phyloP scores from a whole-genome alignment of 768 basidiomycete species.

The Pluteus cervinus region DNA sequence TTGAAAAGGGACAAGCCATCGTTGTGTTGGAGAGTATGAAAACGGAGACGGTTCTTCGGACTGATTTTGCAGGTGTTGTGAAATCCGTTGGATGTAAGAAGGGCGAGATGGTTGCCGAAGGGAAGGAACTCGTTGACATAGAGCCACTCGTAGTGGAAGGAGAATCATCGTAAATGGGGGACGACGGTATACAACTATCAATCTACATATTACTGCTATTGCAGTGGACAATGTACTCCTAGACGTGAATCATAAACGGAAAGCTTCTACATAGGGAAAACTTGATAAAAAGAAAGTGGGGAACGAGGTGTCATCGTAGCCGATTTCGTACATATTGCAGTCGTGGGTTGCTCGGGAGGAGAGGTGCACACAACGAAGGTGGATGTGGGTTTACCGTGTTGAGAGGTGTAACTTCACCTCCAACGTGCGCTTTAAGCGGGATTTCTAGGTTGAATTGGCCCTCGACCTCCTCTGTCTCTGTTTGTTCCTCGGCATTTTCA shows the following conservation, averaged over 20 bases:
- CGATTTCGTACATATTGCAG: conserved; percentile 34
- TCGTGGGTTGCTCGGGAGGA: conserved; percentile 34
- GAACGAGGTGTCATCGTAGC: conserved; percentile 46
- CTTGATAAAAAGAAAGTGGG: no score
- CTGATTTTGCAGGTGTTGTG: conserved; percentile 63
- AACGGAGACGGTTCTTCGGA: conserved; percentile 85
- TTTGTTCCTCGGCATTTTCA: conserved; percentile 15
- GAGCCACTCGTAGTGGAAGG: conserved; percentile 30
- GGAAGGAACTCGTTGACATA: conserved; percentile 69
- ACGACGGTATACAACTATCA: not conserved
- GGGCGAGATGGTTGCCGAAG: conserved; percentile 92
- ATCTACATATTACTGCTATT: no score
- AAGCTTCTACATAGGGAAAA: no score
- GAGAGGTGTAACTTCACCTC: conserved; percentile 45
- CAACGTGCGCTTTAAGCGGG: no score
- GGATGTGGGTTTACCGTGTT: conserved; percentile 55
- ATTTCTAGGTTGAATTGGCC: no score
- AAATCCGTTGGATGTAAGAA: conserved; percentile 68
- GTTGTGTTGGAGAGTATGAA: conserved; percentile 96
- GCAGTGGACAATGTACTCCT: no score
- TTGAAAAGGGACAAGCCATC: conserved; percentile 76
- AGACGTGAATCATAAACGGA: no score
- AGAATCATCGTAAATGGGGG: not conserved
- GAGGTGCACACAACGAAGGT: conserved; percentile 45
- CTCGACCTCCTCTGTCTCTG: conserved; percentile 16